Evolutionary conservation across 2,329 filamentous ascomycete species (phyloP).

Genomic region (Verticillium zaregamsianum): DNA sequence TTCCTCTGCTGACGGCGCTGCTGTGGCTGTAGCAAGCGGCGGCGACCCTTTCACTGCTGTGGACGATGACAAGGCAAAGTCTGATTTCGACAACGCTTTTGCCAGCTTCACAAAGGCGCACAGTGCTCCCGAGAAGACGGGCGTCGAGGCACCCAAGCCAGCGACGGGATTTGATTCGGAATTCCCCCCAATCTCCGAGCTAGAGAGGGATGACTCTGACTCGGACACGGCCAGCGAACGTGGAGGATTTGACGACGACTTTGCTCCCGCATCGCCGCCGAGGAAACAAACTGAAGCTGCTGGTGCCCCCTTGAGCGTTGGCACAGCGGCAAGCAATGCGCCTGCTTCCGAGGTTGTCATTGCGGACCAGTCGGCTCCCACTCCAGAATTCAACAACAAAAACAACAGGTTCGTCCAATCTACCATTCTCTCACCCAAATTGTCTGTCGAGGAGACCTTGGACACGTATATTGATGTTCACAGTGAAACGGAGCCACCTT

Average conservation of each 20-base stretch:
- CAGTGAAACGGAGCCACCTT: neutral
- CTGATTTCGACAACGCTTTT: conserved; percentile 83
- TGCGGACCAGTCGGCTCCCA: neutral
- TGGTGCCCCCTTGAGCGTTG: neutral
- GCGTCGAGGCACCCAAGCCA: conserved; percentile 37
- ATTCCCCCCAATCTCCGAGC: conserved; percentile 89
- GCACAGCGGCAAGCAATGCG: neutral
- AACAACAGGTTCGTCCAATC: neutral
- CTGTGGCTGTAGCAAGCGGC: neutral
- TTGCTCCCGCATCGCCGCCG: conserved; percentile 60
- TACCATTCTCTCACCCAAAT: neutral
- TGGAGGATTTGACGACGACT: conserved; percentile 91
- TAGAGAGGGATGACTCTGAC: conserved; percentile 78
- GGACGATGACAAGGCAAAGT: conserved; percentile 61
- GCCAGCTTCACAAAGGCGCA: conserved; percentile 62
- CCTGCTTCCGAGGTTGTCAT: conserved; percentile 17
- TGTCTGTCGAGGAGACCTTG: neutral
- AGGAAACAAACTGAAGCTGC: conserved; percentile 23
- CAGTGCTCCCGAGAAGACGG: conserved; percentile 41
- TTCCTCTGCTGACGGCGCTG: conserved; percentile 5
- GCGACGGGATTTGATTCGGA: conserved; percentile 63
- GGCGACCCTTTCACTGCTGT: conserved; percentile 48
- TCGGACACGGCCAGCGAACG: conserved; percentile 74
- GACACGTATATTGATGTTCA: neutral
- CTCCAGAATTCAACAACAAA: neutral